Evolutionary conservation across 208 protist genomes (phyloP).

Genomic region (Endotrypanum monterogeii): DNA sequence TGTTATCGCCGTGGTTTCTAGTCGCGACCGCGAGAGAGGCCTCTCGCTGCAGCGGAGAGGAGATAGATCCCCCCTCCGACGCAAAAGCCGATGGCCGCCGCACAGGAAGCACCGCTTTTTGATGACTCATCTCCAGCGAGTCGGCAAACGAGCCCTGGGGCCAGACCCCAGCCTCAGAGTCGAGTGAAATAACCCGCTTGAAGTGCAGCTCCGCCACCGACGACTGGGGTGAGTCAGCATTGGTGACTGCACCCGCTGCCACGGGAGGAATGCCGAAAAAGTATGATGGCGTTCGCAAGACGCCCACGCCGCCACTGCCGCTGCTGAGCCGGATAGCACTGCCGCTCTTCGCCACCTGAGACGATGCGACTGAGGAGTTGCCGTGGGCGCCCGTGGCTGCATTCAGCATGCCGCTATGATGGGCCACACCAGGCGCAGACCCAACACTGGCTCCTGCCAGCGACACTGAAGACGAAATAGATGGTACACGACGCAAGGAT

Average conservation of each 20-base stretch:
- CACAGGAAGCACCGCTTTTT: constrained; percentile 5
- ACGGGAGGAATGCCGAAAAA: constrained; percentile 9
- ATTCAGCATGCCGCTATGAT: neutral
- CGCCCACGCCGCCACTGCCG: constrained; percentile 11
- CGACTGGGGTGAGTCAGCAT: constrained; percentile 26
- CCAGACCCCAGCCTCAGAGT: constrained; percentile 29
- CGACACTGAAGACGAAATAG: constrained; percentile 20
- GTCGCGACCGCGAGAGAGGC: neutral
- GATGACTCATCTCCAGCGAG: constrained; percentile 32
- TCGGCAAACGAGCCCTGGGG: constrained; percentile 26
- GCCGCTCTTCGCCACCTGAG: constrained; percentile 6
- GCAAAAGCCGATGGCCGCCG: constrained; percentile 5
- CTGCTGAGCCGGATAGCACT: neutral
- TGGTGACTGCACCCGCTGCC: constrained; percentile 12
- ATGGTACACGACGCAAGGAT: constrained; percentile 30
- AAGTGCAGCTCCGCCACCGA: constrained; percentile 29
- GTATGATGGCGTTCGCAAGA: neutral
- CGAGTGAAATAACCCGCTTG: constrained; percentile 32
- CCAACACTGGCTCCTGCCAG: constrained; percentile 5
- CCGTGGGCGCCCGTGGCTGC: neutral
- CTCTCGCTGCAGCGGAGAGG: neutral
- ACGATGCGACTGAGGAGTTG: neutral
- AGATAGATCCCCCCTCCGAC: constrained; percentile 1
- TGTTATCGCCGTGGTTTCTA: neutral
- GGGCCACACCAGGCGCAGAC: neutral